These are phyloP conservation scores for Nigrospora oryzae DNA, from an alignment of 2,329 filamentous ascomycete species.

Conservation along the genomic window DNA sequence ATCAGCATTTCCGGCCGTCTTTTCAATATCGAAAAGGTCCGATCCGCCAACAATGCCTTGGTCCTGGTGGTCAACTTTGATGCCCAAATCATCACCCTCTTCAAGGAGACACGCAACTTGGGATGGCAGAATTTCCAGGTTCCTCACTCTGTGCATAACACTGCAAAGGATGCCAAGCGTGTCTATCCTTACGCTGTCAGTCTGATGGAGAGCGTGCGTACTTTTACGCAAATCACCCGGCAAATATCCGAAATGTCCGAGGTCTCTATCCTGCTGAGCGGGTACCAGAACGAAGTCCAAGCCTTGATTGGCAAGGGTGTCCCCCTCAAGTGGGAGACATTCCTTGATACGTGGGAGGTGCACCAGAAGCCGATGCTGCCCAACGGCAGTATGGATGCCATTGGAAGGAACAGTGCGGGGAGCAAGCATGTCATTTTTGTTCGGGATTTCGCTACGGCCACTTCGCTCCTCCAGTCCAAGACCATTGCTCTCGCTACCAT, in stretches of 20 bases:
- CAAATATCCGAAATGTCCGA: conserved; percentile 80
- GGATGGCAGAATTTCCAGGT: conserved; percentile 93
- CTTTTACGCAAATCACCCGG: conserved; percentile 78
- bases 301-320: conserved; percentile 77
- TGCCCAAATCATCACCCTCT: conserved; percentile 90
- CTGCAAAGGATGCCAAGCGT: conserved; percentile 96
- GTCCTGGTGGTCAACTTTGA: conserved; percentile 96
- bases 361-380: conserved; percentile 59
- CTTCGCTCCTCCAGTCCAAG: conserved; percentile 83
- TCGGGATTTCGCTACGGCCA: conserved; percentile 80
- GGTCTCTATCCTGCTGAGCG: conserved; percentile 78
- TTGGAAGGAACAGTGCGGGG: conserved; percentile 53
- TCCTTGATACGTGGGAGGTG: conserved; percentile 92
- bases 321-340: conserved; percentile 91
- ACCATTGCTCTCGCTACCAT: conserved; percentile 71
- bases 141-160: conserved; percentile 87
- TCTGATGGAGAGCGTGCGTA: conserved; percentile 97
- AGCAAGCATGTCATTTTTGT: conserved; percentile 97
- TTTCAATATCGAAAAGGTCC: conserved; percentile 81
- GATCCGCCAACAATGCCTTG: conserved; percentile 80
- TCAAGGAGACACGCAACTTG: conserved; percentile 96
- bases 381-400: conserved; percentile 50
- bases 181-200: conserved; percentile 98
- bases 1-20: conserved; percentile 87
- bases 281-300: conserved; percentile 88